phyloP scores from a whole-genome alignment of 179 eudicot genomes.

The Silene noctiflora region DNA sequence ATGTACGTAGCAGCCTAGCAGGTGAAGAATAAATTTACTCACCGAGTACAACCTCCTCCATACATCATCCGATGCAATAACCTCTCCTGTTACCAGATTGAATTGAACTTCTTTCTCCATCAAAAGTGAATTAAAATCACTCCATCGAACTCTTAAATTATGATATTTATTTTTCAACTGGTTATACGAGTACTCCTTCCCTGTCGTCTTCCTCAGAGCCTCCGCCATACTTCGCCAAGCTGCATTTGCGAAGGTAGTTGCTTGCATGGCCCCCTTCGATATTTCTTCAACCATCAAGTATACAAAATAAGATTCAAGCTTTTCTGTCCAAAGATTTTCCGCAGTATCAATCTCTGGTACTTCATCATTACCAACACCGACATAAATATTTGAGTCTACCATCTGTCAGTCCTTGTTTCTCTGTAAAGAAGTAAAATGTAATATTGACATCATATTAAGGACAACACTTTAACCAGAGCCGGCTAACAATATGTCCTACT shows the following conservation, averaged over 20 bases:
- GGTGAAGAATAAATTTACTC: neutral
- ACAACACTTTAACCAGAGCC: neutral
- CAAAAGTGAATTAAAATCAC: conserved; percentile 28
- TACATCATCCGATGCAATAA: conserved; percentile 31
- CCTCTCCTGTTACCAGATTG: conserved; percentile 30
- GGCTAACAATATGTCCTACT: neutral
- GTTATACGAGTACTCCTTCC: conserved; percentile 31
- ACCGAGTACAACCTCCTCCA: conserved; percentile 30
- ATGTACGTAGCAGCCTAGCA: too few relatives aligned
- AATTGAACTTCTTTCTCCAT: conserved; percentile 33
- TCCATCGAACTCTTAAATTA: conserved; percentile 37
- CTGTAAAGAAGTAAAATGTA: neutral
- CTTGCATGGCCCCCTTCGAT: conserved; percentile 32
- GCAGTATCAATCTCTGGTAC: conserved; percentile 22
- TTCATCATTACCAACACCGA: conserved; percentile 24
- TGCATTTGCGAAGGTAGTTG: conserved; percentile 37
- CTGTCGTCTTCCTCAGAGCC: conserved; percentile 24
- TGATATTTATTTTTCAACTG: conserved; percentile 38
- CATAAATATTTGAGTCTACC: conserved; percentile 18
- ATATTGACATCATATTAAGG: neutral
- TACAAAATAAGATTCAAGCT: conserved; percentile 31
- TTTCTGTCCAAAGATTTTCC: conserved; percentile 31
- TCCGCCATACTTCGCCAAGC: conserved; percentile 32
- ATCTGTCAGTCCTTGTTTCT: conserved; percentile 15
- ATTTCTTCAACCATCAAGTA: conserved; percentile 33